Evolutionary conservation across 2,329 filamentous ascomycete genomes (phyloP).

Genomic region (Lasiodiplodia citricola): DNA sequence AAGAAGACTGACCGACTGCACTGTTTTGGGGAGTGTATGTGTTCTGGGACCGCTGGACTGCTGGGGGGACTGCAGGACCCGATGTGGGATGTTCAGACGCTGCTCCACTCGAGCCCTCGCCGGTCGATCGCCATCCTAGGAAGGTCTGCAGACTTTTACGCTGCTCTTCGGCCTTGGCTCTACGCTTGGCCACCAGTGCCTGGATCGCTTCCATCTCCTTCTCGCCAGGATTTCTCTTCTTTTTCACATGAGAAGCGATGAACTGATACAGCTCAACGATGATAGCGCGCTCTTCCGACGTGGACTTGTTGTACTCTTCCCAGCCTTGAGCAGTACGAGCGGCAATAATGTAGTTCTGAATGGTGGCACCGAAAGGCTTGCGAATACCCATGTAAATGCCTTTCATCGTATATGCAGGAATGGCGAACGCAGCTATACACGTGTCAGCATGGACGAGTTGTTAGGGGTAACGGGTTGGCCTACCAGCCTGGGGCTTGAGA

Average conservation of each 20-base stretch:
- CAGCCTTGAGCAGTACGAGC: constrained; percentile 78
- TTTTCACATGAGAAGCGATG: constrained; percentile 63
- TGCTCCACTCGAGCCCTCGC: neutral
- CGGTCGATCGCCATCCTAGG: neutral
- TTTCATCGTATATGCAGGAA: constrained; percentile 83
- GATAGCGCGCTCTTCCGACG: constrained; percentile 64
- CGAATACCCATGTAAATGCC: constrained; percentile 79
- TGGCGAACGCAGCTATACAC: constrained; percentile 45
- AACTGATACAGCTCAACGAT: constrained; percentile 71
- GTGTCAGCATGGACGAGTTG: neutral
- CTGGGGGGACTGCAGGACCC: neutral
- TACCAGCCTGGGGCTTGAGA: constrained; percentile 77
- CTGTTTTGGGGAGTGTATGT: neutral
- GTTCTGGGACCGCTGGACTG: neutral
- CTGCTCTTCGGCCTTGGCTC: constrained; percentile 27
- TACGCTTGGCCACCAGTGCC: constrained; percentile 45
- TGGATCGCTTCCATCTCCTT: constrained; percentile 58
- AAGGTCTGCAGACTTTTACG: constrained; percentile 30
- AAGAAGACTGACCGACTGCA: neutral
- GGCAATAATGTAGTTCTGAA: constrained; percentile 79
- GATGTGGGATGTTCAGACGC: neutral
- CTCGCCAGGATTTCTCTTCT: constrained; percentile 57
- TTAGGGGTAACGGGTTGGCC: constrained; percentile 22
- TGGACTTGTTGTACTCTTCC: constrained; percentile 64
- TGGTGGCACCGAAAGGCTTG: constrained; percentile 71